phyloP scores from a whole-genome alignment of 495 filamentous ascomycete species.

The Chlorociboria aeruginascens region DNA sequence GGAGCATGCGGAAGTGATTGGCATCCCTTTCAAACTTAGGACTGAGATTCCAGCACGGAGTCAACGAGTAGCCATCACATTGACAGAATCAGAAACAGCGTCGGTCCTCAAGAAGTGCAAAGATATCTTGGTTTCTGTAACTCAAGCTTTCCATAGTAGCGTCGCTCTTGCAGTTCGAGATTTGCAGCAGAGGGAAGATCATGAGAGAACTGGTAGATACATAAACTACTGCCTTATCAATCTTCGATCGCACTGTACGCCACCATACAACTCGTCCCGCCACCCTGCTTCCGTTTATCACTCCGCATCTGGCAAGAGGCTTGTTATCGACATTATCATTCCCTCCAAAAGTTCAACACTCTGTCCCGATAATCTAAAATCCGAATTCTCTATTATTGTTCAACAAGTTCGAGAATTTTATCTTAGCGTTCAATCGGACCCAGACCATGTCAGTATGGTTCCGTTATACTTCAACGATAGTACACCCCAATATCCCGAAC shows the following conservation, averaged over 20 bases:
- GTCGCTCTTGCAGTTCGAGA: slow-evolving; percentile 21
- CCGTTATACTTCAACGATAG: too few relatives aligned
- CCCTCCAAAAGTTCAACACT: too few relatives aligned
- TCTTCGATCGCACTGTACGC: slow-evolving; percentile 16
- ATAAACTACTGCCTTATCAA: slow-evolving; percentile 25
- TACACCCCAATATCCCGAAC: too few relatives aligned
- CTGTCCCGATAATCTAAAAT: too few relatives aligned
- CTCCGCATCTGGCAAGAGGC: too few relatives aligned
- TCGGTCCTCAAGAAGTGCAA: slow-evolving; percentile 14
- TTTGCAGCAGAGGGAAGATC: slow-evolving; percentile 8
- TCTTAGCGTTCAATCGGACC: too few relatives aligned
- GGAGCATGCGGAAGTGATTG: background rate
- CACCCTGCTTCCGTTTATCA: too few relatives aligned
- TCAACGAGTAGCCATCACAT: background rate
- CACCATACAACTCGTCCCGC: slow-evolving; percentile 16
- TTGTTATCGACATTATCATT: too few relatives aligned
- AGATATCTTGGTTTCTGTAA: slow-evolving; percentile 19
- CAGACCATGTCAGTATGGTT: too few relatives aligned
- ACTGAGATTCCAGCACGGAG: background rate
- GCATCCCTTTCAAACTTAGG: background rate
- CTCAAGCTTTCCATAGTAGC: slow-evolving; percentile 25
- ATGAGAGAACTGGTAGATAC: slow-evolving; percentile 16
- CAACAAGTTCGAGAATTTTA: too few relatives aligned
- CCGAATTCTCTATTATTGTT: too few relatives aligned
- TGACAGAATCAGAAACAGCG: background rate